Conservation (phyloP, 768 basidiomycete genomes). For the Lanmaoa pseudosensibilis region DNA sequence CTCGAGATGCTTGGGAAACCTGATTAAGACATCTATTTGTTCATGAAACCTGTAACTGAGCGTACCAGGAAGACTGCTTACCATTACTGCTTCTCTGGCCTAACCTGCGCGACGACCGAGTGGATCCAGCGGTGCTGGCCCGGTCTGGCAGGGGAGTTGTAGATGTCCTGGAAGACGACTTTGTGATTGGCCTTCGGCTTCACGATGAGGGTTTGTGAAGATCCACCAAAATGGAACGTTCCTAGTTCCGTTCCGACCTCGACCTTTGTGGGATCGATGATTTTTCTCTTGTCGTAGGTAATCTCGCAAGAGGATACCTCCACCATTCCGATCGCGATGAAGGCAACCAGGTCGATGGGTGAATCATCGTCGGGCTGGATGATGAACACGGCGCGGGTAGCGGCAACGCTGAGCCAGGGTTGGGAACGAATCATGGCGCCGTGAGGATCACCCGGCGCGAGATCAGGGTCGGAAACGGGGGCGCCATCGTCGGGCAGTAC, state of each 20-base stretch:
- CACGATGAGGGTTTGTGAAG: constrained; percentile 46
- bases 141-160: background rate
- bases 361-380: constrained; percentile 45
- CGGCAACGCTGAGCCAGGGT: constrained; percentile 43
- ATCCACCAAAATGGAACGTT: constrained; percentile 64
- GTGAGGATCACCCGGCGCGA: constrained; percentile 10
- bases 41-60: no score
- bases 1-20: no score
- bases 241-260: constrained; percentile 33
- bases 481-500: constrained; percentile 15
- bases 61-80: no score
- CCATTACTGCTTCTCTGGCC: no score
- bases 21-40: no score
- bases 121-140: constrained; percentile 4
- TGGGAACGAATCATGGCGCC: constrained; percentile 32
- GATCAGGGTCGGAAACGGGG: background rate
- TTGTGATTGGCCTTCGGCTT: background rate
- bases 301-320: background rate
- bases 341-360: constrained; percentile 51
- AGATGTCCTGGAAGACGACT: constrained; percentile 18
- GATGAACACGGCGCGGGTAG: constrained; percentile 53
- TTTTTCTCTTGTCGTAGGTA: no score
- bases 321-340: constrained; percentile 37
- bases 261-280: no score
- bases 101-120: constrained; percentile 3